A percentile compares a stretch with the other conserved stretches of the same genome.
These are phyloP conservation scores for Taxawa tesnikishii DNA, from an alignment of 2,329 filamentous ascomycete genomes.

Conservation along the genomic window DNA sequence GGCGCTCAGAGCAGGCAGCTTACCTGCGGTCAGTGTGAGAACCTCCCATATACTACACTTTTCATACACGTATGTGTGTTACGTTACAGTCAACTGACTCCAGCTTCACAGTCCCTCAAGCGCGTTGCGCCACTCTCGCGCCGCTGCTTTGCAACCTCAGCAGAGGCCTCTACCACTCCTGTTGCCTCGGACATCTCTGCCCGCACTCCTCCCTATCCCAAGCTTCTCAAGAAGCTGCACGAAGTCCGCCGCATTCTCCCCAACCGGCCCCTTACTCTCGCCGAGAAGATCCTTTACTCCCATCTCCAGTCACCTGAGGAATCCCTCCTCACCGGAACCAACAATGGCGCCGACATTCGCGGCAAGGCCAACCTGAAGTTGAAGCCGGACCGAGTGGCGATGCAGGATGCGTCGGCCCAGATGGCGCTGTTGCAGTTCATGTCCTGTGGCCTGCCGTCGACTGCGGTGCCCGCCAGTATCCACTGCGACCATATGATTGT, in stretches of 20 bases:
- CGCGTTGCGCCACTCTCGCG: conserved; percentile 1
- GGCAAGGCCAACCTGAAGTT: conserved; percentile 89
- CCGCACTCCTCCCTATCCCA: conserved; percentile 67
- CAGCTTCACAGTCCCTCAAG: conserved; percentile 1
- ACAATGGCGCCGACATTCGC: conserved; percentile 72
- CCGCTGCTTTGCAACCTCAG: conserved; percentile 19
- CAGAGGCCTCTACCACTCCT: conserved; percentile 7
- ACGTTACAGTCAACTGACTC: conserved; percentile 5
- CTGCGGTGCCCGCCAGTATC: conserved; percentile 90
- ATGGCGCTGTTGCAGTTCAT: conserved; percentile 99
- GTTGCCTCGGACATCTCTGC: conserved; percentile 30
- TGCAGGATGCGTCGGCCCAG: conserved; percentile 97
- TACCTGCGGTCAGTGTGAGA: conserved; percentile 7
- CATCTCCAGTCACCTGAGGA: conserved; percentile 86
- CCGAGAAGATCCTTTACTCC: conserved; percentile 97
- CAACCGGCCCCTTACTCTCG: conserved; percentile 59
- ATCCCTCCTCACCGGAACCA: conserved; percentile 68
- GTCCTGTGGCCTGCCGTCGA: conserved; percentile 80
- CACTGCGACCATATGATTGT: conserved; percentile 99
- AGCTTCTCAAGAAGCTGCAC: conserved; percentile 63
- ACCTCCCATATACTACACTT: not conserved
- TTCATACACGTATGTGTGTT: not conserved
- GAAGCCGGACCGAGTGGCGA: conserved; percentile 93
- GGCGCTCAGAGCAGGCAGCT: conserved; percentile 5
- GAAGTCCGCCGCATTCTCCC: conserved; percentile 62